Conservation (phyloP, 306 rosid species). For the Prunus mira region DNA sequence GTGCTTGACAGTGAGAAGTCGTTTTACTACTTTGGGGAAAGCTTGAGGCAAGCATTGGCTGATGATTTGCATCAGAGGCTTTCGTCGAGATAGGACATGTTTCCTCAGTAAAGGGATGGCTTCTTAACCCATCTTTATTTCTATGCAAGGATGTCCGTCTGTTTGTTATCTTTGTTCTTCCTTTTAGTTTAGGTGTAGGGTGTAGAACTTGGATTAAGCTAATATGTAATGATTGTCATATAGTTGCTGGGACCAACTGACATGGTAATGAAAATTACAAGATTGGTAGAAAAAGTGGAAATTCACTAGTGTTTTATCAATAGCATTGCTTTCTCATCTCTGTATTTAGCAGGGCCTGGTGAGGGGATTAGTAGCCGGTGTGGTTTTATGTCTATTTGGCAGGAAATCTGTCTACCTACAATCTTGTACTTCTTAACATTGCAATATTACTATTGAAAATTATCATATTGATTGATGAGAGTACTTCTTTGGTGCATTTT, state of each 20-base stretch:
- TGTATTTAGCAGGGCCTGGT: not conserved
- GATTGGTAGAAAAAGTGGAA: conserved; percentile 1
- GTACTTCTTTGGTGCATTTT: not conserved
- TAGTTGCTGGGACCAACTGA: conserved; percentile 22
- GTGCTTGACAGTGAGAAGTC: conserved; percentile 69
- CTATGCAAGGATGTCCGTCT: conserved; percentile 2
- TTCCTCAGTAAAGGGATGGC: not conserved
- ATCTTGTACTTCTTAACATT: not conserved
- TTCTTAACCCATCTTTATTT: not conserved
- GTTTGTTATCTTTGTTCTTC: conserved; percentile 2
- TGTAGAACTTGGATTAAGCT: conserved; percentile 16
- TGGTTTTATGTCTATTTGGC: not conserved
- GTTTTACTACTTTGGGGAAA: conserved; percentile 66
- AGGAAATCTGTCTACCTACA: not conserved
- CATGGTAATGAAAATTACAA: conserved; percentile 12
- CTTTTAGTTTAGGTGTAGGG: conserved; percentile 11
- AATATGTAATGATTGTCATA: not conserved
- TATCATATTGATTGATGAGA: not conserved
- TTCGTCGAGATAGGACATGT: conserved; percentile 54
- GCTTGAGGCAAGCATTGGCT: conserved; percentile 82
- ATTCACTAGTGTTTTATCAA: not conserved
- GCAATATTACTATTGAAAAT: not conserved
- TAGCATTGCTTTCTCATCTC: not conserved
- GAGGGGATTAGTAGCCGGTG: not conserved
- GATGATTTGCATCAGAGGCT: conserved; percentile 93